phyloP scores from a whole-genome alignment of 2,329 filamentous ascomycete genomes.

The Cryphonectria japonica region DNA sequence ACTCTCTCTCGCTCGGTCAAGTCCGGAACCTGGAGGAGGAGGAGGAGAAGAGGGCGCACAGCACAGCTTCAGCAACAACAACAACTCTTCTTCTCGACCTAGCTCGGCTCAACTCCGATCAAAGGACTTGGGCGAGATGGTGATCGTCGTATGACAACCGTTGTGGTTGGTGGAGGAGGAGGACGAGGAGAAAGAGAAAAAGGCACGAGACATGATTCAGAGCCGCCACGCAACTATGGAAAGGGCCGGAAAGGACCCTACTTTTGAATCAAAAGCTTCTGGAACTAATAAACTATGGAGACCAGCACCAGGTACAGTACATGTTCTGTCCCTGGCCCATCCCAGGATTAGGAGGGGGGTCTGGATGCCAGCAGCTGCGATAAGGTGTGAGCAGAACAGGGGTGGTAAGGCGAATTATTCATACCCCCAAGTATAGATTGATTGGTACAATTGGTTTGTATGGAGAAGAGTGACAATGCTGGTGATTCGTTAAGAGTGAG shows the following conservation, averaged over 20 bases:
- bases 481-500: no score
- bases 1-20: background rate
- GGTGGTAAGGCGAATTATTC: constrained; percentile 4
- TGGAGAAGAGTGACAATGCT: background rate
- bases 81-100: constrained; percentile 1
- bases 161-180: constrained; percentile 5
- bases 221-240: background rate
- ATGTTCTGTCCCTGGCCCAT: background rate
- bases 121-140: background rate
- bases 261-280: constrained; percentile 22
- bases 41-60: background rate
- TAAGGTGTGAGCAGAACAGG: constrained; percentile 6
- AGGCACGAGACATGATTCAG: constrained; percentile 26
- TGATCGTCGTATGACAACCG: constrained; percentile 20
- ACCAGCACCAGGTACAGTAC: background rate
- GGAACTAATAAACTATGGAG: background rate
- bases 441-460: background rate
- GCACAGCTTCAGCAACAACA: background rate
- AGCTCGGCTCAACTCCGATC: constrained; percentile 14
- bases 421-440: background rate
- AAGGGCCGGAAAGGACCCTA: constrained; percentile 14
- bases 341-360: constrained; percentile 12
- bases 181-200: constrained; percentile 2
- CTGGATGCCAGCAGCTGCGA: constrained; percentile 4
- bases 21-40: background rate